Evolutionary conservation across 495 filamentous ascomycete species (phyloP).

Genomic region (Xylaria flabelliformis): DNA sequence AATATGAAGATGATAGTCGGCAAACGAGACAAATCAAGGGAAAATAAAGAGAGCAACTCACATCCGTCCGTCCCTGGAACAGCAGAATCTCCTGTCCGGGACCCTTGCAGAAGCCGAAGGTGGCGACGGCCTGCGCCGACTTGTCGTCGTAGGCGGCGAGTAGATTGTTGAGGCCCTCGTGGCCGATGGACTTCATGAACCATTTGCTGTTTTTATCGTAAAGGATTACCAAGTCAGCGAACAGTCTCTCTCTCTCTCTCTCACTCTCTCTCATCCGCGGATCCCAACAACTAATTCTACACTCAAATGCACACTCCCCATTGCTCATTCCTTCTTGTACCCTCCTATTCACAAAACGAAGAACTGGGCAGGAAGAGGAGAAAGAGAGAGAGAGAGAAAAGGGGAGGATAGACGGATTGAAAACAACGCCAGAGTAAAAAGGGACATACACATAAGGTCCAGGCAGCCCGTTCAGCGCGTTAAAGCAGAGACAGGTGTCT

Average conservation of each 20-base stretch:
- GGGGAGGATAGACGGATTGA: not conserved
- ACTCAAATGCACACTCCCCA: not conserved
- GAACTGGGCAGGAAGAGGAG: slow-evolving; percentile 14
- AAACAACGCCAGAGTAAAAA: not conserved
- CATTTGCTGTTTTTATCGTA: slow-evolving; percentile 70
- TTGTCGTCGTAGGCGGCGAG: slow-evolving; percentile 90
- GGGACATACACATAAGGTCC: slow-evolving; percentile 89
- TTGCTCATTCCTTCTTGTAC: not conserved
- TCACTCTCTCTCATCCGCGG: not conserved
- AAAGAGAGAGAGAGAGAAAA: slow-evolving; percentile 4
- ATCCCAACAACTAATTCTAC: not conserved
- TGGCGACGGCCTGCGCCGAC: slow-evolving; percentile 90
- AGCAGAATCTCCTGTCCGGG: slow-evolving; percentile 85
- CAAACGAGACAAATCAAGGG: too few relatives aligned
- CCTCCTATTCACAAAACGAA: not conserved
- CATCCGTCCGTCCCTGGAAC: slow-evolving; percentile 84
- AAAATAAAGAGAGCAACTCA: too few relatives aligned
- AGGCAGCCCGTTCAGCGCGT: slow-evolving; percentile 86
- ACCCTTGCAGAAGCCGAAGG: slow-evolving; percentile 88
- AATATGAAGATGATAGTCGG: too few relatives aligned
- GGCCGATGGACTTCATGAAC: slow-evolving; percentile 84
- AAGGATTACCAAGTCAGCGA: slow-evolving; percentile 20
- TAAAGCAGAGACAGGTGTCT: slow-evolving; percentile 93
- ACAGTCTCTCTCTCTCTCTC: not conserved
- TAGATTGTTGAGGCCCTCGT: slow-evolving; percentile 85